Conservation (phyloP, 2,329 filamentous ascomycete species). For the Ophiostoma piceae region DNA sequence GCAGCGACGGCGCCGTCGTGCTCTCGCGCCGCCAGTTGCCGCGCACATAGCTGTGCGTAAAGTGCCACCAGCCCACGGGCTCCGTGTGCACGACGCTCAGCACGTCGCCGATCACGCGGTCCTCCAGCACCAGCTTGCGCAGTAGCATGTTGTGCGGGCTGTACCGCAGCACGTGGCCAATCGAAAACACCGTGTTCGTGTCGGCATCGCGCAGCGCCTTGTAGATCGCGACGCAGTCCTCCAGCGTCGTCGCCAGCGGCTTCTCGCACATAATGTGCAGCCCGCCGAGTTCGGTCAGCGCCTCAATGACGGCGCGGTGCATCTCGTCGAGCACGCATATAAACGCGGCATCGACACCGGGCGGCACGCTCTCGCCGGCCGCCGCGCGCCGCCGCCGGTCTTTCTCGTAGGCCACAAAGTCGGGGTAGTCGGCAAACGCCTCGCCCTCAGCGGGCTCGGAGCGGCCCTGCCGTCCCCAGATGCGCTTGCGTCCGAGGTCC, state of each 20-base stretch:
- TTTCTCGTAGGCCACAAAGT: constrained; percentile 69
- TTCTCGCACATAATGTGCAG: constrained; percentile 95
- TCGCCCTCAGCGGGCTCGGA: constrained; percentile 52
- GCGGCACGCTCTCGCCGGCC: constrained; percentile 43
- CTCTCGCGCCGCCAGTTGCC: constrained; percentile 89
- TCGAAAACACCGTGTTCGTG: constrained; percentile 63
- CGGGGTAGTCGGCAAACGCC: constrained; percentile 66
- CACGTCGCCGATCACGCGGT: constrained; percentile 75
- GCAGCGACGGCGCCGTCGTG: constrained; percentile 69
- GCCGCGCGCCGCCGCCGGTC: constrained; percentile 48
- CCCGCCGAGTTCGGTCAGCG: constrained; percentile 58
- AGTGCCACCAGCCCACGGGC: constrained; percentile 95
- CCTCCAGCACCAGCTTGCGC: constrained; percentile 67
- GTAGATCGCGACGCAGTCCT: constrained; percentile 73
- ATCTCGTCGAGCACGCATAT: constrained; percentile 77
- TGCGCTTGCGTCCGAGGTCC: constrained; percentile 63
- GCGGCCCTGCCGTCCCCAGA: constrained; percentile 54
- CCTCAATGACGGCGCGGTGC: constrained; percentile 75
- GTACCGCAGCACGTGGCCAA: constrained; percentile 90
- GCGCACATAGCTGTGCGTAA: constrained; percentile 80
- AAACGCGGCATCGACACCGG: constrained; percentile 58
- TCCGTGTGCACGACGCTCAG: constrained; percentile 87
- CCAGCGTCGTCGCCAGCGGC: constrained; percentile 73
- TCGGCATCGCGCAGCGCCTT: constrained; percentile 42
- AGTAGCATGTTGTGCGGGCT: constrained; percentile 87